Evolutionary conservation across 2,329 filamentous ascomycete species (phyloP), one percentile per base, ranked within the genome.

Genomic region (Microdochium trichocladiopsis): DNA sequence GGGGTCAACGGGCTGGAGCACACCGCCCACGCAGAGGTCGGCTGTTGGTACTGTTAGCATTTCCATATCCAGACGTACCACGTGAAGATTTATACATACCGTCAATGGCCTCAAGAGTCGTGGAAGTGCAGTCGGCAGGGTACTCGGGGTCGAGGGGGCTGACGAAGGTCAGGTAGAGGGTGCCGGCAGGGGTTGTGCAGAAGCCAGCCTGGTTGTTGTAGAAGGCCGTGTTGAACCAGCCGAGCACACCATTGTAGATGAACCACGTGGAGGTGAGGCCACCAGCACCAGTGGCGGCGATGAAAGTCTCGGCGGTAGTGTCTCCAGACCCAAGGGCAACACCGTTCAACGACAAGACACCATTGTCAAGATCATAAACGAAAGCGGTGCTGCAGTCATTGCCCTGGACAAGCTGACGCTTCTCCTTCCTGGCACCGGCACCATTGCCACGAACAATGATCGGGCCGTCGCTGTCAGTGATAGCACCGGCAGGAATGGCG

Each of bases 161-260:
- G 41, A 45, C 22, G 41, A 45, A 45, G 41, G 41, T 45, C 14
- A 45, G 11, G 41, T 21, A 23, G 4, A 45, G 18, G 12, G 21
- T 22, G 41, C 41, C 21, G 12, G 6, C 22, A 41, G 36, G 9
- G n/a, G n/a, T 16, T 9, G n/a, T 52, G 53, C 64, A 67, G 57
- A 62, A 66, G 5, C 56, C 54, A 2, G 65, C 61, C 31, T 55
- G 47, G 22, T 60, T 61, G 14, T 51, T 50, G 45, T 50, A 49
- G 52, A 67, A 67, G 5, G 47, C 51, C 4, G 21, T 37, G 50
- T 65, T 61, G 52, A 51, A 57, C 65, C 65, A 66, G 50, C 60
- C 54, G n/a, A 52, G 8, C 18, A 55, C 55, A 25, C 58, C 49
- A 21, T 25, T 12, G 31, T 58, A 48, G 3, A 58, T 51, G 21